Evolutionary conservation across 805 yeast genomes (phyloP), one percentile per base, ranked within the genome.

Genomic region (Schizosaccharomyces cryophilus): DNA sequence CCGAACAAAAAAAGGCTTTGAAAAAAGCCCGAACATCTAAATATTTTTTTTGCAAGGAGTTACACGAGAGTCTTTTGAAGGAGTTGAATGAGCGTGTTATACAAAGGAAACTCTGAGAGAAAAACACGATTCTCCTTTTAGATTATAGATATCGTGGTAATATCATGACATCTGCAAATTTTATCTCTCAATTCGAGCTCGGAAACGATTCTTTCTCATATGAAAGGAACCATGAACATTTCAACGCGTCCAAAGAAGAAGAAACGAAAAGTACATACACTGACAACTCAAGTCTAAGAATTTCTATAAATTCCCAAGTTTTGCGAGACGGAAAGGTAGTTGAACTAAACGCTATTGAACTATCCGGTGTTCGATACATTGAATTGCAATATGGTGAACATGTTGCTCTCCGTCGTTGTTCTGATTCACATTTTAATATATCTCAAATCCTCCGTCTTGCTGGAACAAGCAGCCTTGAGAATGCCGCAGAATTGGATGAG

Each of bases 391-490:
- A 83, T 48, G 71, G 35, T 21, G 56, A 29, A 24, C 21, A 51
- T 11, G 35, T 84, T 21, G 80, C 83, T 40, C 82, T 83, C 86
- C 74, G 86, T 61, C 73, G 88, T 59, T 74, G 78, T 58, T 69
- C 69, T 48, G 88, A 84, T 69, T 77, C 83, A 15, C 79, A 80
- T 74, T 78, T 84, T 65, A 84, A 84, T 68, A 87, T 86, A 21
- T 82, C 87, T 3, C 88, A 83, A 69, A 78, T 83, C 42, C 73
- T 84, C 61, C 82, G 81, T 67, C 77, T 83, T 31, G 86, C 85
- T 30, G 82, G 83, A 59, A 24, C 56, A 5, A 19, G 13, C 7
- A 17, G 30, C 2, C 76, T 81, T 62, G 86, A 84, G 65, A 78
- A 82, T 66, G 80, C 84, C 24, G 77, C 78, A 63, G 72, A 86